These are phyloP conservation scores for Miscanthus lutarioriparius DNA, from an alignment of 176 grass and related monocot genomes.

Conservation along the genomic window DNA sequence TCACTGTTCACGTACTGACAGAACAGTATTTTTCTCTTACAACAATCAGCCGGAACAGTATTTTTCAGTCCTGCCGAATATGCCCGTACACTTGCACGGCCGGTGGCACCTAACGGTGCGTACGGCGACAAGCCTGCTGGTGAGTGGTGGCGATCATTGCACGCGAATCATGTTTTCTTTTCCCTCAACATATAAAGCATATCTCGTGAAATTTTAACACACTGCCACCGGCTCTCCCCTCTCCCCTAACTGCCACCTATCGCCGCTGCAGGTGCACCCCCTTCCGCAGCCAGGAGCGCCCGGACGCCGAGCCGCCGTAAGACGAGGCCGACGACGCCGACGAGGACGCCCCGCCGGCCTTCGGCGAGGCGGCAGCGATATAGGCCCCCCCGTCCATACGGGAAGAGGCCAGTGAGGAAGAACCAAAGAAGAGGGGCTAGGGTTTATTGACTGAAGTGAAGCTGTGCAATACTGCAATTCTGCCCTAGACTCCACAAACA, in stretches of 20 bases:
- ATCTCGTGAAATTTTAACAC: neutral
- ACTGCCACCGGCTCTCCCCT: neutral
- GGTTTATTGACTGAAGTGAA: constrained; percentile 8
- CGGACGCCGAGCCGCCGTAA: constrained; percentile 8
- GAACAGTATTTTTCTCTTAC: no score
- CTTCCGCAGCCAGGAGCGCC: constrained; percentile 15
- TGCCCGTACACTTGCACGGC: neutral
- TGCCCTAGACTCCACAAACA: neutral
- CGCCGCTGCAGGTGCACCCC: constrained; percentile 36
- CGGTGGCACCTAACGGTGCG: neutral
- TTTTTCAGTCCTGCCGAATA: no score
- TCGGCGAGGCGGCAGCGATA: constrained; percentile 19
- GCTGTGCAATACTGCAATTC: neutral
- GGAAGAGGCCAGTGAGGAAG: neutral
- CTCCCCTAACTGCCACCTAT: neutral
- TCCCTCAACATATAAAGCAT: neutral
- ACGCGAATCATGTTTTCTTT: neutral
- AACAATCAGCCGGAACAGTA: no score
- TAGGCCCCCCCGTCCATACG: constrained; percentile 41
- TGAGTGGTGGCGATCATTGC: neutral
- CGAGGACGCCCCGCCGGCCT: constrained; percentile 24
- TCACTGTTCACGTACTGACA: no score
- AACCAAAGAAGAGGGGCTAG: constrained; percentile 15
- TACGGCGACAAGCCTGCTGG: no score
- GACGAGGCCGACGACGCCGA: constrained; percentile 28